phyloP scores from a whole-genome alignment of 257 asterid genomes.

The Orobanche coerulescens region DNA sequence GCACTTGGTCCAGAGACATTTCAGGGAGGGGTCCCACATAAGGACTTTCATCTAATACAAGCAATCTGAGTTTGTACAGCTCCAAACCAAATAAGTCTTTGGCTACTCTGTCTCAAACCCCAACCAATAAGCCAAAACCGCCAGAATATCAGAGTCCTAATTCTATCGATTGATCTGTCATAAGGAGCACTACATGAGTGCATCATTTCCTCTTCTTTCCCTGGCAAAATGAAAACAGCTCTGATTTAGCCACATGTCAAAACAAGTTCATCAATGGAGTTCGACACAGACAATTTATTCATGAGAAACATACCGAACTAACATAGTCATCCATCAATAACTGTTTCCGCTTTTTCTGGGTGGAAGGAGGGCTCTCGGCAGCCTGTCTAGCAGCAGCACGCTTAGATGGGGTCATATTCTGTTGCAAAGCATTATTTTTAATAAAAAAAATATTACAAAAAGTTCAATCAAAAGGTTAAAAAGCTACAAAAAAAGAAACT shows the following conservation, averaged over 20 bases:
- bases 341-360: slow-evolving; percentile 68
- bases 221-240: slow-evolving; percentile 28
- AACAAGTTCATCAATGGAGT: not conserved
- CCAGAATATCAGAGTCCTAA: not conserved
- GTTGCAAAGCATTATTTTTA: too few species aligned
- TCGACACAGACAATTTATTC: not conserved
- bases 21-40: not conserved
- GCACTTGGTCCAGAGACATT: not conserved
- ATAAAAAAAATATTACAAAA: too few species aligned
- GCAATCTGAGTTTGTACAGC: slow-evolving; percentile 10
- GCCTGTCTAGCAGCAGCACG: slow-evolving; percentile 68
- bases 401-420: slow-evolving; percentile 66
- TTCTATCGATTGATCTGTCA: not conserved
- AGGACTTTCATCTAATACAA: not conserved
- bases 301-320: slow-evolving; percentile 48
- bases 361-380: slow-evolving; percentile 68
- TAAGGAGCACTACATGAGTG: not conserved
- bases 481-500: too few species aligned
- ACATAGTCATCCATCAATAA: slow-evolving; percentile 65
- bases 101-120: slow-evolving; percentile 6
- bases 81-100: not conserved
- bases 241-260: not conserved
- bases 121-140: slow-evolving; percentile 3
- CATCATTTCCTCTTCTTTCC: slow-evolving; percentile 68
- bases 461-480: not conserved